A percentile compares a stretch with the other conserved stretches of the same genome.
These are phyloP conservation scores for Helotiales sp. DNA, from an alignment of 2,329 filamentous ascomycete genomes.

Conservation along the genomic window DNA sequence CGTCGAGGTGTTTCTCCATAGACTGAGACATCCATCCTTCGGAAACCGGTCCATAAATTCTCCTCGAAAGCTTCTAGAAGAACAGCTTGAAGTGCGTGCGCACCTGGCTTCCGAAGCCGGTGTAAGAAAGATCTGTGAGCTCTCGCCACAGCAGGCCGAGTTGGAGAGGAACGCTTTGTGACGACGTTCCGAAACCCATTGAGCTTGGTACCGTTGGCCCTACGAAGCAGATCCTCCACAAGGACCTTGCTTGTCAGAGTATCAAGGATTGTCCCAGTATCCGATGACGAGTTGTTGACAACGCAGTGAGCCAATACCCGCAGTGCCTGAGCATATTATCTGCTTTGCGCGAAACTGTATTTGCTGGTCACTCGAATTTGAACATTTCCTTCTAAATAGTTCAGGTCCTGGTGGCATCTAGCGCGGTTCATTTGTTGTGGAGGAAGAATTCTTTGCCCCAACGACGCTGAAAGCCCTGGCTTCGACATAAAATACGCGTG, in stretches of 20 bases:
- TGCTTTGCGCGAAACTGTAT: slow-evolving; percentile 17
- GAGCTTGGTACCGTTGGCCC: slow-evolving; percentile 27
- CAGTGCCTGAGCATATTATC: slow-evolving; percentile 19
- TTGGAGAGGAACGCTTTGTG: neutral
- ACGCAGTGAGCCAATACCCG: slow-evolving; percentile 28
- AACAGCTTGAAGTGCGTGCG: slow-evolving; percentile 8
- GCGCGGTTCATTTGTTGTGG: neutral
- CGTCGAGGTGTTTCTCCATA: slow-evolving; percentile 17
- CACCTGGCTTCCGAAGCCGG: slow-evolving; percentile 12
- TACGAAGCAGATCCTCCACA: slow-evolving; percentile 27
- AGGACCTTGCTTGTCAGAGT: slow-evolving; percentile 29
- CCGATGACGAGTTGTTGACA: slow-evolving; percentile 27
- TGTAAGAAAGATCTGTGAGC: slow-evolving; percentile 13
- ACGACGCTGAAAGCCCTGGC: neutral
- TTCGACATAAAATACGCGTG: neutral
- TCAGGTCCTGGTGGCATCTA: neutral
- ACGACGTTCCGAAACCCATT: neutral
- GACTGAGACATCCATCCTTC: slow-evolving; percentile 8
- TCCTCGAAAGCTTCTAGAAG: slow-evolving; percentile 22
- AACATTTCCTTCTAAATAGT: slow-evolving; percentile 2
- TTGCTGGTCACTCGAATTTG: slow-evolving; percentile 1
- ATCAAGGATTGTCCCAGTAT: slow-evolving; percentile 32
- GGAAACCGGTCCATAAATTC: slow-evolving; percentile 13
- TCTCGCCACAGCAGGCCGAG: neutral
- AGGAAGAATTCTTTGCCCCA: neutral